phyloP scores from a whole-genome alignment of 1,139 yeast species.

The Yarrowia galli region DNA sequence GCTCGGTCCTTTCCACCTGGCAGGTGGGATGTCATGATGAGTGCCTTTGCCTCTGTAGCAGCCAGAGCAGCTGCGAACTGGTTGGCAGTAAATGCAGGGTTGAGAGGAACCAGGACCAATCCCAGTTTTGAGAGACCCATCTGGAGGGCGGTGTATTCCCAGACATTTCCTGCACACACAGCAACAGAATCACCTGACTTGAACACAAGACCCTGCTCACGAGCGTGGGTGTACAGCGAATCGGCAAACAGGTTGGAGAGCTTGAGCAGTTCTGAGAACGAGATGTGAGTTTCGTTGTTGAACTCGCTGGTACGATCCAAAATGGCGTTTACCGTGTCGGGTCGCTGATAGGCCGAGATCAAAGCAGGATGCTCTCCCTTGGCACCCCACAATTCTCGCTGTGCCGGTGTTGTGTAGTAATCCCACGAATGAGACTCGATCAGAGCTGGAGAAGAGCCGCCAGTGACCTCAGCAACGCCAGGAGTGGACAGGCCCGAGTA shows the following conservation, averaged over 20 bases:
- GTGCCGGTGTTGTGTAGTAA: conserved; percentile 16
- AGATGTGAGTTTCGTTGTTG: conserved; percentile 19
- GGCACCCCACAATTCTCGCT: conserved; percentile 18
- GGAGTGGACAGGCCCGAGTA: conserved; percentile 17
- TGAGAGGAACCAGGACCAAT: conserved; percentile 49
- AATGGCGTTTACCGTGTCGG: conserved; percentile 4
- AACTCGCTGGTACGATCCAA: conserved; percentile 1
- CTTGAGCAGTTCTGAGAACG: conserved; percentile 29
- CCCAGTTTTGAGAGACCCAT: conserved; percentile 49
- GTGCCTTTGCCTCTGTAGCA: conserved; percentile 45
- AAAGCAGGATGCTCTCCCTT: conserved; percentile 23
- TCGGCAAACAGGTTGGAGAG: conserved; percentile 27
- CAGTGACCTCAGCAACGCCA: conserved; percentile 31
- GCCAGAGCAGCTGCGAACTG: conserved; percentile 48
- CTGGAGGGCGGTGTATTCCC: conserved; percentile 50
- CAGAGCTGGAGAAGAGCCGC: conserved; percentile 22
- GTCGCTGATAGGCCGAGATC: conserved; percentile 19
- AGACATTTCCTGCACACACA: conserved; percentile 49
- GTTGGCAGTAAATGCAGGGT: conserved; percentile 49
- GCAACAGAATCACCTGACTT: conserved; percentile 48
- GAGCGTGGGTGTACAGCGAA: conserved; percentile 21
- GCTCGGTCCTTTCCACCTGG: conserved; percentile 41
- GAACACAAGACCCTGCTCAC: conserved; percentile 14
- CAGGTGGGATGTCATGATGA: conserved; percentile 43
- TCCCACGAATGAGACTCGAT: conserved; percentile 36